Percentiles rank a stretch among this genome's conserved stretches.
phyloP scores from a whole-genome alignment of 176 grass and related monocot species.

The Saccharum spontaneum region DNA sequence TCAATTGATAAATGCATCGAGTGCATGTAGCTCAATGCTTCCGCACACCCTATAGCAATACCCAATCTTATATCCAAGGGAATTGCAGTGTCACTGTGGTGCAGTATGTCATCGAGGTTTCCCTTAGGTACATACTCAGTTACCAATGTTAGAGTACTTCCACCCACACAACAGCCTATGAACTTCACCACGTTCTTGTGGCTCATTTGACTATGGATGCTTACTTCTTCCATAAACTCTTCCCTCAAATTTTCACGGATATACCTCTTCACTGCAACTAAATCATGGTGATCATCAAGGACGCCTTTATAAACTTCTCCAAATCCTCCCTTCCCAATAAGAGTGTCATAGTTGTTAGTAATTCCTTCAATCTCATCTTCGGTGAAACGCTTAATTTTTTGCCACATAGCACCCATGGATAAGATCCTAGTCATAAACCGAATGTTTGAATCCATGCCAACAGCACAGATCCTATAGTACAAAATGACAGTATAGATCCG shows the following conservation, averaged over 20 bases:
- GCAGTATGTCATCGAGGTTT: conserved; percentile 23
- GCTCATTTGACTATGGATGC: background rate
- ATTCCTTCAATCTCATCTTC: background rate
- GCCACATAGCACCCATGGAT: too few species aligned
- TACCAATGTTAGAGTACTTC: background rate
- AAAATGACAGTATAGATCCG: too few species aligned
- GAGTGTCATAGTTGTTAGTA: background rate
- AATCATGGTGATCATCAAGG: background rate
- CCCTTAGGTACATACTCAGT: background rate
- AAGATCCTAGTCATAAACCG: too few species aligned
- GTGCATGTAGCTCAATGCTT: conserved; percentile 35
- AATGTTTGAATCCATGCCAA: too few species aligned
- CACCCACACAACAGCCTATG: background rate
- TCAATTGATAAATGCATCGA: background rate
- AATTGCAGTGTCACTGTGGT: background rate
- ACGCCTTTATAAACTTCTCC: background rate
- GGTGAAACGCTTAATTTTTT: background rate
- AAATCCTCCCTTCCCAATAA: background rate
- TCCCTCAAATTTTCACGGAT: background rate
- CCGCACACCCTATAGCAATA: conserved; percentile 23
- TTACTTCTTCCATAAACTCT: conserved; percentile 12
- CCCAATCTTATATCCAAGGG: conserved; percentile 1
- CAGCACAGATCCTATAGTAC: too few species aligned
- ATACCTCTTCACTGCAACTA: conserved; percentile 36
- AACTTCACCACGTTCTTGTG: background rate